These are phyloP conservation scores for Patellifolia procumbens DNA, from an alignment of 179 eudicot species.

Conservation along the genomic window DNA sequence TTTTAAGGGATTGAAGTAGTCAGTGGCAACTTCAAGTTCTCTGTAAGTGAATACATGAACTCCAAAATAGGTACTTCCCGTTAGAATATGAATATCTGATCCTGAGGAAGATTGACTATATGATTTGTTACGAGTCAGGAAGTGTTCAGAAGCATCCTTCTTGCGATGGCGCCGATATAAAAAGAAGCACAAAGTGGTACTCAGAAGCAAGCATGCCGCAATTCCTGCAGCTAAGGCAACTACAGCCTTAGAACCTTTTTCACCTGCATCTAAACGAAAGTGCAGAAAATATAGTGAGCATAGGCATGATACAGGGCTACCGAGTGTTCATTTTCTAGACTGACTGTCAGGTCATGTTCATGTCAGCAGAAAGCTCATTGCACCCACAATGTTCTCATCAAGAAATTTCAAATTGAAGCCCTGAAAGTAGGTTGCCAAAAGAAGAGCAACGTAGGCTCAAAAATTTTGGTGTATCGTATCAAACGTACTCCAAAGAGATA, in stretches of 20 bases:
- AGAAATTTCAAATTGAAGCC: not conserved
- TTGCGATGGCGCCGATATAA: conserved; percentile 25
- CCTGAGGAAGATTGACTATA: conserved; percentile 29
- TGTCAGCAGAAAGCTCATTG: not conserved
- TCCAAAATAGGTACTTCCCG: conserved; percentile 38
- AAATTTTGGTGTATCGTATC: too few species aligned
- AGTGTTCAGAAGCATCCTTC: not conserved
- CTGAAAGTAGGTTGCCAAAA: not conserved
- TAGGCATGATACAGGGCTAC: not conserved
- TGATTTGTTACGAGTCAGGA: conserved; percentile 18
- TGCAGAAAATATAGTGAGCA: not conserved
- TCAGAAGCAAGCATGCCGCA: not conserved
- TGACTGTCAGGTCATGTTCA: not conserved
- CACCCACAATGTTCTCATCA: not conserved
- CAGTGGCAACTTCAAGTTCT: conserved; percentile 60
- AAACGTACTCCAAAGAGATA: too few species aligned
- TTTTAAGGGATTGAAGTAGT: conserved; percentile 44
- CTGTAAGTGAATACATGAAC: conserved; percentile 49
- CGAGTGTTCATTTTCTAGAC: not conserved
- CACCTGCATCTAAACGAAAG: not conserved
- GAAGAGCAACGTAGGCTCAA: too few species aligned
- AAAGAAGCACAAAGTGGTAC: conserved; percentile 19
- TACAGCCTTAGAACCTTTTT: not conserved
- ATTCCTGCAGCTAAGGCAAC: conserved; percentile 2
- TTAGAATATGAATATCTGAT: conserved; percentile 31